phyloP scores from a whole-genome alignment of 2,329 filamentous ascomycete genomes.

The Fusarium sublunatum region DNA sequence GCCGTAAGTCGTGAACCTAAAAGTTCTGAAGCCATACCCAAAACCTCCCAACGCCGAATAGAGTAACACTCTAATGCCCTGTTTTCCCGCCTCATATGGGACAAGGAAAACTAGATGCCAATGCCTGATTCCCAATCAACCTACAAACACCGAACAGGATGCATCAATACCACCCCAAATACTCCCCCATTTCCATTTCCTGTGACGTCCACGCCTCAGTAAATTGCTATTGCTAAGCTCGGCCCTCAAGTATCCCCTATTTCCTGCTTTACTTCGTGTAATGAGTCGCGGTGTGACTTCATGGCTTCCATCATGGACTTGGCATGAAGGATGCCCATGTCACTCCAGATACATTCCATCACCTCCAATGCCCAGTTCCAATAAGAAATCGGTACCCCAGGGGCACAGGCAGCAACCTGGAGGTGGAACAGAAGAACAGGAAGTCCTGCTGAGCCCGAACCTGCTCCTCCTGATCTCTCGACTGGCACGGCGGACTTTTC shows the following conservation, averaged over 20 bases:
- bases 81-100: not conserved
- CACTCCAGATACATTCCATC: slow-evolving; percentile 61
- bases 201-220: slow-evolving; percentile 1
- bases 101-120: slow-evolving; percentile 4
- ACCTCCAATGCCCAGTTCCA: slow-evolving; percentile 59
- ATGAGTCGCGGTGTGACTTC: slow-evolving; percentile 43
- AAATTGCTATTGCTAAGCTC: slow-evolving; percentile 1
- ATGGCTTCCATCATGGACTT: slow-evolving; percentile 57
- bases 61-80: slow-evolving; percentile 4
- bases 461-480: slow-evolving; percentile 53
- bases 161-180: slow-evolving; percentile 7
- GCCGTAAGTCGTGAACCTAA: slow-evolving; percentile 5
- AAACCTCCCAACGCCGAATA: slow-evolving; percentile 15
- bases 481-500: slow-evolving; percentile 52
- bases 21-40: not conserved
- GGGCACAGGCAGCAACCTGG: slow-evolving; percentile 59
- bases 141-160: slow-evolving; percentile 24
- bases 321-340: slow-evolving; percentile 64
- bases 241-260: slow-evolving; percentile 1
- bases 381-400: slow-evolving; percentile 56
- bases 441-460: slow-evolving; percentile 60
- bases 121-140: slow-evolving; percentile 7
- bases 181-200: not conserved
- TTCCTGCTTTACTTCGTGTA: slow-evolving; percentile 23
- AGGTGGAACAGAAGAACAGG: slow-evolving; percentile 63